A percentile compares a stretch with the other conserved stretches of the same genome.
Evolutionary conservation across 176 grass and related monocot species (phyloP).

Genomic region (Zoysia japonica): DNA sequence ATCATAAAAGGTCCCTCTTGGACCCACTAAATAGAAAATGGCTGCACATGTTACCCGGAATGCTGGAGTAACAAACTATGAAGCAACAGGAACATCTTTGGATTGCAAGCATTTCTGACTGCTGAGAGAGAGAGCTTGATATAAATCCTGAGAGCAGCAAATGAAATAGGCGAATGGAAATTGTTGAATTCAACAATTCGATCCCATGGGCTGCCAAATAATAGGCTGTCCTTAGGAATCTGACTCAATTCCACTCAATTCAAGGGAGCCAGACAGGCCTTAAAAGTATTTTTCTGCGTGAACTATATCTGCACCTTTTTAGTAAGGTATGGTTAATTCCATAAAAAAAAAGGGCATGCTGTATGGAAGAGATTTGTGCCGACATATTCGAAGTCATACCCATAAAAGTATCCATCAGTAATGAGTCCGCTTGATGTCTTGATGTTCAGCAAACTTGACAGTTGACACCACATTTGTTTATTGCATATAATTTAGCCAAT

Average conservation of each 20-base stretch:
- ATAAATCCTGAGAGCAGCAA: constrained; percentile 64
- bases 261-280: no score
- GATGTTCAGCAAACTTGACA: constrained; percentile 19
- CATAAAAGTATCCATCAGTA: not conserved
- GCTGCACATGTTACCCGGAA: not conserved
- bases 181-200: no score
- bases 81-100: constrained; percentile 44
- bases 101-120: constrained; percentile 40
- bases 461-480: constrained; percentile 16
- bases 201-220: no score
- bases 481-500: constrained; percentile 32
- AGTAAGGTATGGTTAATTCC: not conserved
- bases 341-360: not conserved
- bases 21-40: constrained; percentile 19
- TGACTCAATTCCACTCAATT: no score
- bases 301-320: not conserved
- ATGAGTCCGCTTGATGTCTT: not conserved
- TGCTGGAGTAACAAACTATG: constrained; percentile 11
- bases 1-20: constrained; percentile 26
- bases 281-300: not conserved
- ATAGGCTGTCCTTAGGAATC: no score
- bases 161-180: not conserved
- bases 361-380: not conserved
- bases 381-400: not conserved
- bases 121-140: constrained; percentile 47